These are phyloP conservation scores for Aspergillus tamarii DNA, from an alignment of 2,329 filamentous ascomycete species.

Conservation along the genomic window DNA sequence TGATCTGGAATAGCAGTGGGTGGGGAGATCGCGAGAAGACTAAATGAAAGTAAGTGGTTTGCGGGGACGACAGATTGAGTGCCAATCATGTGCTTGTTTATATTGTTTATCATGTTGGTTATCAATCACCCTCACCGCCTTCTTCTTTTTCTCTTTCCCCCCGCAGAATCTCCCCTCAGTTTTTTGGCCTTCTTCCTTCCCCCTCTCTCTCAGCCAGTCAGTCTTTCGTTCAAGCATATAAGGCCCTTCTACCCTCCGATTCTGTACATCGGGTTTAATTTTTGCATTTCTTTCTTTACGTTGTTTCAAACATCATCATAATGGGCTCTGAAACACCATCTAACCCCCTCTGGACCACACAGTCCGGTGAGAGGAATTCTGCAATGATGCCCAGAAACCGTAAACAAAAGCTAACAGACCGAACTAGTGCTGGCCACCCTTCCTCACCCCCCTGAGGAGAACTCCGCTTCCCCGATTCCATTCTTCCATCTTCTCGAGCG, in stretches of 20 bases:
- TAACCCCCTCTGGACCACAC: constrained; percentile 37
- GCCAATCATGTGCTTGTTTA: constrained; percentile 2
- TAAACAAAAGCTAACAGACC: constrained; percentile 1
- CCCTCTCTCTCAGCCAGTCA: constrained; percentile 13
- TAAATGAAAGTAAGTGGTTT: constrained; percentile 8
- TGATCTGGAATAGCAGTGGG: constrained; percentile 7
- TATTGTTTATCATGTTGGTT: constrained; percentile 1
- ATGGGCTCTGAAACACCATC: constrained; percentile 36
- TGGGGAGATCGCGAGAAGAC: neutral
- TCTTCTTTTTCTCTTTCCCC: constrained; percentile 10
- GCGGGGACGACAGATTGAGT: neutral
- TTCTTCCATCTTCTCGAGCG: constrained; percentile 96
- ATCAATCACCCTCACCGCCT: constrained; percentile 9
- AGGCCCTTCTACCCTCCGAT: neutral
- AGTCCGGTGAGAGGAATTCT: constrained; percentile 34
- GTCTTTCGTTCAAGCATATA: constrained; percentile 7
- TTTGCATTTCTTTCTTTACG: constrained; percentile 1
- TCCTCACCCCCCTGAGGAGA: constrained; percentile 60
- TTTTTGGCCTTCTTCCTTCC: constrained; percentile 11
- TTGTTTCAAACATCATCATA: constrained; percentile 3
- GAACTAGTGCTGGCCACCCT: constrained; percentile 66
- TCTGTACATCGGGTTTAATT: neutral
- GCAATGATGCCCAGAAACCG: constrained; percentile 7
- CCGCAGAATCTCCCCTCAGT: constrained; percentile 1
- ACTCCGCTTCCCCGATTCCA: constrained; percentile 73